Evolutionary conservation across 495 filamentous ascomycete genomes (phyloP).

Genomic region (Thozetella sp.): DNA sequence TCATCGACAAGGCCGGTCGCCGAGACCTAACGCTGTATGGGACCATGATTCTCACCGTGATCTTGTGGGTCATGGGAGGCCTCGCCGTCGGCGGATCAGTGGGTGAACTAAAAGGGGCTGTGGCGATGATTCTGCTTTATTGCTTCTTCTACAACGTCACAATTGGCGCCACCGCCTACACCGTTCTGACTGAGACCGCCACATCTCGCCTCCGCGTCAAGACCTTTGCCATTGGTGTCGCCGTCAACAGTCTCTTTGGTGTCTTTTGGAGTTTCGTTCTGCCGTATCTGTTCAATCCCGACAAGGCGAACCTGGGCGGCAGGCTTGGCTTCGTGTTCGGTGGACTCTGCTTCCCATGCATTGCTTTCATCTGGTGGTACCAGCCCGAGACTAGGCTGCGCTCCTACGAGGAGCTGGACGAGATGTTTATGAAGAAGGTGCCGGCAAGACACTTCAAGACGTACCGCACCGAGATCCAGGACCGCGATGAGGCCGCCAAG

Average conservation of each 20-base stretch:
- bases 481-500: not conserved
- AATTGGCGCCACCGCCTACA: conserved; percentile 63
- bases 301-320: conserved; percentile 62
- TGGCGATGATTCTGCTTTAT: conserved; percentile 56
- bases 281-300: conserved; percentile 69
- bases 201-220: conserved; percentile 61
- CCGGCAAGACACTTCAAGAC: conserved; percentile 51
- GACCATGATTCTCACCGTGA: conserved; percentile 39
- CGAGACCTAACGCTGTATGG: conserved; percentile 55
- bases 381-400: conserved; percentile 62
- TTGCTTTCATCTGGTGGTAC: conserved; percentile 52
- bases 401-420: conserved; percentile 61
- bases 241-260: conserved; percentile 56
- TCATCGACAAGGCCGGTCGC: conserved; percentile 41
- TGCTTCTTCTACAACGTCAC: conserved; percentile 59
- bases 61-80: conserved; percentile 61
- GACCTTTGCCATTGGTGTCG: conserved; percentile 63
- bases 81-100: conserved; percentile 45
- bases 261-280: conserved; percentile 65
- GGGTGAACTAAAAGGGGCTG: conserved; percentile 51
- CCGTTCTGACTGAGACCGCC: conserved; percentile 61
- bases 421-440: conserved; percentile 51
- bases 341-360: conserved; percentile 45
- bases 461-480: conserved; percentile 24
- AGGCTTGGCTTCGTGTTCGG: conserved; percentile 73